Evolutionary conservation across 2,329 filamentous ascomycete species (phyloP), one percentile per base, ranked within the genome.

Genomic region (Diplocarpon mali): DNA sequence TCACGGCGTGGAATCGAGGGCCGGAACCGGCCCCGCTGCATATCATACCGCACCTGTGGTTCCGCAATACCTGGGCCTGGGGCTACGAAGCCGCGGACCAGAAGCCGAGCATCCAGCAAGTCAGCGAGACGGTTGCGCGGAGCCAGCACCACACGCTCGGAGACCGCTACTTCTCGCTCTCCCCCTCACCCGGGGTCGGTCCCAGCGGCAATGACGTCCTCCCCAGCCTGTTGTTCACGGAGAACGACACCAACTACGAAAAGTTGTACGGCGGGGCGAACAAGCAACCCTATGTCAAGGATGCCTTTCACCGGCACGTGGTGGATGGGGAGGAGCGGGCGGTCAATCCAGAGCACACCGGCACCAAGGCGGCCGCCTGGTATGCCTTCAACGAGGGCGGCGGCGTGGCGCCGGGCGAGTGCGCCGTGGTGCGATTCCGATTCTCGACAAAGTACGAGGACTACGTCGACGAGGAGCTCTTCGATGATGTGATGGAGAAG

Each of bases 1-100:
- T 96, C 36, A 95, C 90, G 10, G 90, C 89, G 36, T 96, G 92
- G 83, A 96, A 96, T 62, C 78, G 92, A 56, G 90, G 92, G 13
- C 85, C 87, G 6, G 86, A 95, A 42, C 79, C 86, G 12, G 90
- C 92, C 12, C 89, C 88, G 16, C 69, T 96, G 44, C 92, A 96
- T 65, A 95, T 96, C 58, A 70, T 95, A 35, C 90, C 90, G 8
- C 92, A 96, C 49, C 78, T 95, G 42, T 95, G 89, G 87, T 96
- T 95, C 70, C 80, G 90, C 53, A 96, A 96, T 64, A 95, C 89
- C 2, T 96, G 92, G 92, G 78, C 84, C 32, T 96, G 90, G 90
- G 90, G 89, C 16, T 76, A 83, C 51, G 85, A 95, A 59, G 63
- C 78, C 10, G 69, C 72, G 27, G 76, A 83, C 40, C 80, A 81